A percentile compares a stretch with the other conserved stretches of the same genome.
Evolutionary conservation across 306 rosid genomes (phyloP).

Genomic region (Cucumis melo): DNA sequence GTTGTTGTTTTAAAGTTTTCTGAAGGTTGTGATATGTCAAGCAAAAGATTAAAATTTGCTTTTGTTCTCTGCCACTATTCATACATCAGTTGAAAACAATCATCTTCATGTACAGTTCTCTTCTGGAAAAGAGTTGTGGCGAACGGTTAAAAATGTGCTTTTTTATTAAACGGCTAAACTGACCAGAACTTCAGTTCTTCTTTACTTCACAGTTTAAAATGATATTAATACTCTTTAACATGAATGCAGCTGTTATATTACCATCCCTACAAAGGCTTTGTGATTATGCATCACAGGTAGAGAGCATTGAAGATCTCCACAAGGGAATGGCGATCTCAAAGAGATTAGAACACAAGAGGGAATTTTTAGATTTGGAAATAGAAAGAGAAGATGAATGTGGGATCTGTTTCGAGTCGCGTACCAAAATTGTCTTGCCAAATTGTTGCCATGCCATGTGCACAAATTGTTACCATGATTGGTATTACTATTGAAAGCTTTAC

Average conservation of each 20-base stretch:
- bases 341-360: constrained; percentile 22
- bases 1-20: background rate
- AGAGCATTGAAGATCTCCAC: constrained; percentile 20
- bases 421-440: constrained; percentile 65
- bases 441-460: constrained; percentile 83
- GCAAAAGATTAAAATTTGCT: background rate
- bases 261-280: constrained; percentile 62
- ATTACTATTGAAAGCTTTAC: background rate
- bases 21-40: background rate
- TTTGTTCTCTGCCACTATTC: background rate
- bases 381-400: constrained; percentile 79
- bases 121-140: background rate
- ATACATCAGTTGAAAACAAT: background rate
- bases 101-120: background rate
- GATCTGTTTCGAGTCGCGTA: constrained; percentile 58
- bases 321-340: constrained; percentile 16
- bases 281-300: constrained; percentile 21
- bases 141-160: background rate
- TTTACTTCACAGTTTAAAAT: background rate
- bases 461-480: constrained; percentile 68
- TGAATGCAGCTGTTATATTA: constrained; percentile 51
- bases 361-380: constrained; percentile 20
- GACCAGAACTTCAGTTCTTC: background rate
- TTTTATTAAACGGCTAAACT: background rate
- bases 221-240: background rate